phyloP scores from a whole-genome alignment of 345 rosid genomes.

The Arabis alpina region DNA sequence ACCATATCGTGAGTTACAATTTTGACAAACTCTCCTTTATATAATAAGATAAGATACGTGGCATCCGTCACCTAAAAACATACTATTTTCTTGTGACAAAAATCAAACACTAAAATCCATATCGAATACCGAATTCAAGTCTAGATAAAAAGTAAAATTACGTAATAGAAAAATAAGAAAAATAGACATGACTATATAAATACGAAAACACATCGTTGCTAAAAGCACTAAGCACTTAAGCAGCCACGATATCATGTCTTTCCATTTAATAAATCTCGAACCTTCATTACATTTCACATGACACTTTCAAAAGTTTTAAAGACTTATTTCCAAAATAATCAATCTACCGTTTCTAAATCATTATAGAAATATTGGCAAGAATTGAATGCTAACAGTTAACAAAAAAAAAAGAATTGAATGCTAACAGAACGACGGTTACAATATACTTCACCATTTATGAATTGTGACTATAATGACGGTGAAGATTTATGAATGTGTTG shows the following conservation, averaged over 20 bases:
- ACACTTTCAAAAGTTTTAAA: background rate
- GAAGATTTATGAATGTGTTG: constrained; percentile 15
- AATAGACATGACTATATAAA: constrained; percentile 21
- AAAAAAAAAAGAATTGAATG: constrained; percentile 25
- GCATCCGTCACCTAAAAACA: no score
- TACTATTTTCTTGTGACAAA: constrained; percentile 2
- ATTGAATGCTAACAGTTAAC: constrained; percentile 15
- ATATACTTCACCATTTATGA: background rate
- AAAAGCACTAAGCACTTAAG: constrained; percentile 37
- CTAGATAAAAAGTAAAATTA: background rate
- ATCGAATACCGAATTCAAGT: background rate
- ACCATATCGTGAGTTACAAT: no score
- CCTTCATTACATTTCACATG: constrained; percentile 15
- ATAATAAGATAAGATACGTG: no score
- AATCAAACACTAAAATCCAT: constrained; percentile 12
- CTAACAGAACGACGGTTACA: constrained; percentile 26
- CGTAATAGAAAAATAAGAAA: background rate
- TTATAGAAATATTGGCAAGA: background rate
- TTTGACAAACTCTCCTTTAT: no score
- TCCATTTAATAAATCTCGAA: constrained; percentile 23
- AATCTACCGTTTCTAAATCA: background rate
- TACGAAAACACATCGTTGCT: constrained; percentile 19
- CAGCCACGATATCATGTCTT: constrained; percentile 27
- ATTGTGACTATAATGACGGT: constrained; percentile 1
- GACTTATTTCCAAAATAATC: background rate